These are phyloP conservation scores for Melocanna baccifera DNA, from an alignment of 176 grass and related monocot genomes.

Conservation along the genomic window DNA sequence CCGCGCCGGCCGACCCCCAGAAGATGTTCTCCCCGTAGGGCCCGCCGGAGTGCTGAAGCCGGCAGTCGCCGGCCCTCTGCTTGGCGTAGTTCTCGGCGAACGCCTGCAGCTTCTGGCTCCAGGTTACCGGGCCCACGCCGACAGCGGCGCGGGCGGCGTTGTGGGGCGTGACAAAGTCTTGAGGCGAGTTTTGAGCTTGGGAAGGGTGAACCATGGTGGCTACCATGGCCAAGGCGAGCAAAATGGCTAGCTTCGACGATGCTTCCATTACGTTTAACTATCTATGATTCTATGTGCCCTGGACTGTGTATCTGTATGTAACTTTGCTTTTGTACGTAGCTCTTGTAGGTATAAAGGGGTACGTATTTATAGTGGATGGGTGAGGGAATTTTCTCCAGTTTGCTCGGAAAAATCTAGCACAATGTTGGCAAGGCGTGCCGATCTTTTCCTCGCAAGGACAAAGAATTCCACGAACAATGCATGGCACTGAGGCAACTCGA, in stretches of 20 bases:
- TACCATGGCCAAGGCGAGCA: not conserved
- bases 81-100: slow-evolving; percentile 23
- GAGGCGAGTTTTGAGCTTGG: not conserved
- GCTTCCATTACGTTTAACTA: not conserved
- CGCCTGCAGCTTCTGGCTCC: slow-evolving; percentile 22
- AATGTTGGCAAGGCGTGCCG: not conserved
- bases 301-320: no score
- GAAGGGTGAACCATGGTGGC: not conserved
- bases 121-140: slow-evolving; percentile 20
- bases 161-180: not conserved
- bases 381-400: not conserved
- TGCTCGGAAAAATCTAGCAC: not conserved
- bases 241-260: not conserved
- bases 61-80: slow-evolving; percentile 33
- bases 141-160: not conserved
- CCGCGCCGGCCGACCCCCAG: not conserved
- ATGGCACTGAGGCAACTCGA: not conserved
- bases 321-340: not conserved
- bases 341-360: not conserved
- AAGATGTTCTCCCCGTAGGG: slow-evolving; percentile 47
- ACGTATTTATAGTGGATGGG: not conserved
- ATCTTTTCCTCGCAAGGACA: not conserved
- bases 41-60: slow-evolving; percentile 25
- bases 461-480: not conserved
- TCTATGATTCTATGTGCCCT: not conserved